Evolutionary conservation across 1,284 basidiomycete species (phyloP), one percentile per base, ranked within the genome.

Genomic region (Microbotryum saponariae): DNA sequence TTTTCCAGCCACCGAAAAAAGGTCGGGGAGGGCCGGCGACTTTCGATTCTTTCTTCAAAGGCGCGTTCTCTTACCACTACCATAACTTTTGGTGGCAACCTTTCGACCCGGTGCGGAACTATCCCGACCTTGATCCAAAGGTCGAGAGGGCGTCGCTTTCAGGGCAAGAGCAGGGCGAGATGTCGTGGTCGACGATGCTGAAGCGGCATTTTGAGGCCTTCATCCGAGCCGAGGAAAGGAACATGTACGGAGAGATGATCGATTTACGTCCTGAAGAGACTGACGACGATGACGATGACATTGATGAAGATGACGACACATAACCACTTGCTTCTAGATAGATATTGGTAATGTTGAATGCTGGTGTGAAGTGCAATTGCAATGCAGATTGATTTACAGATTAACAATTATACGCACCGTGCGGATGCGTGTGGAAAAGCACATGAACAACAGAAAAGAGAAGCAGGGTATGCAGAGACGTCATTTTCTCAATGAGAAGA

Each of bases 31-130:
- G 83, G 68, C 84, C 84, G 18, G 75, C 87, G 21, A 89, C 88
- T 7, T 87, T 89, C 69, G 84, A 88, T 68, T 87, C 86, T 18
- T 91, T 91, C 77, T 91, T 88, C 79, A 82, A 62, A 48, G 89
- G 88, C 16, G 86, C 86, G 27, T 91, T 83, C 73, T 88, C 86
- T 8, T 91, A 90, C 73, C 88, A 91, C 74, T 90, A 85, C 76
- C 88, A 91, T 72, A 90, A 91, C 73, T 88, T 83, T 58, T 71
- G 89, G 89, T 93, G 91, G 91, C 84, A 87, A 64, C 88, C 90
- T 3, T 92, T 94, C 70, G 91, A 96, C 74, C 81, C 87, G 1
- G 77, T 82, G 12, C 85, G 90, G 20, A 90, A 93, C 74, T 94
- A 84, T 82, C 91, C 91, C 7, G 91, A 94, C 73, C 82, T 94